Conservation (phyloP, 1,139 yeast genomes). For the Candida sojae region DNA sequence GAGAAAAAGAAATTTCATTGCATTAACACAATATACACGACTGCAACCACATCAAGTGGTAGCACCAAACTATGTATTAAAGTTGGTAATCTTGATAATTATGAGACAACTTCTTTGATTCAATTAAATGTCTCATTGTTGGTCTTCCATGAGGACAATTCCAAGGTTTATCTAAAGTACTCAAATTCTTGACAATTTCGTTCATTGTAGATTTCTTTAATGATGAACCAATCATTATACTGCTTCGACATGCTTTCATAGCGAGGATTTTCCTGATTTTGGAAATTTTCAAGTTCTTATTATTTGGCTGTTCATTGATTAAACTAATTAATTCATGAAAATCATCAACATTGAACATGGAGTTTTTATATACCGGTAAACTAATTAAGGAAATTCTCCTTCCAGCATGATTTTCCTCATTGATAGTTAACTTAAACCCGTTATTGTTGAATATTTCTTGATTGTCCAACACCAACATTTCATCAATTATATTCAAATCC, state of each 20-base stretch:
- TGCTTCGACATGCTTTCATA: slow-evolving; percentile 90
- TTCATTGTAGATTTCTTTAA: slow-evolving; percentile 62
- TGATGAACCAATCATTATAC: slow-evolving; percentile 90
- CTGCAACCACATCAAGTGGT: not conserved
- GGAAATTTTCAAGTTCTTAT: slow-evolving; percentile 59
- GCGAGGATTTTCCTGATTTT: slow-evolving; percentile 86
- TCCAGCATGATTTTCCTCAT: slow-evolving; percentile 55
- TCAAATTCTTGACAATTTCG: slow-evolving; percentile 64
- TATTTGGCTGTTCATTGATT: slow-evolving; percentile 39
- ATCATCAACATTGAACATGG: slow-evolving; percentile 66
- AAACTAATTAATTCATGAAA: slow-evolving; percentile 73
- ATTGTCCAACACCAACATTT: slow-evolving; percentile 65
- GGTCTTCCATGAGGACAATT: slow-evolving; percentile 99
- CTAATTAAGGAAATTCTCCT: slow-evolving; percentile 55
- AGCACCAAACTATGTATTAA: not conserved
- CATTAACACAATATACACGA: no score
- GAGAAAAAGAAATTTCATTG: no score
- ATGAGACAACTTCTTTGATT: slow-evolving; percentile 30
- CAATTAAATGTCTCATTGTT: slow-evolving; percentile 86
- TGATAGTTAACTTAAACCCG: slow-evolving; percentile 62
- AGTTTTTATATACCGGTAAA: slow-evolving; percentile 72
- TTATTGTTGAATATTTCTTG: slow-evolving; percentile 59
- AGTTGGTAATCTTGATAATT: slow-evolving; percentile 13
- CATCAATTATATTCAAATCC: slow-evolving; percentile 77
- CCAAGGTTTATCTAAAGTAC: slow-evolving; percentile 89